These are phyloP conservation scores for Beauveria bassiana DNA, from an alignment of 2,329 filamentous ascomycete species.

Conservation along the genomic window DNA sequence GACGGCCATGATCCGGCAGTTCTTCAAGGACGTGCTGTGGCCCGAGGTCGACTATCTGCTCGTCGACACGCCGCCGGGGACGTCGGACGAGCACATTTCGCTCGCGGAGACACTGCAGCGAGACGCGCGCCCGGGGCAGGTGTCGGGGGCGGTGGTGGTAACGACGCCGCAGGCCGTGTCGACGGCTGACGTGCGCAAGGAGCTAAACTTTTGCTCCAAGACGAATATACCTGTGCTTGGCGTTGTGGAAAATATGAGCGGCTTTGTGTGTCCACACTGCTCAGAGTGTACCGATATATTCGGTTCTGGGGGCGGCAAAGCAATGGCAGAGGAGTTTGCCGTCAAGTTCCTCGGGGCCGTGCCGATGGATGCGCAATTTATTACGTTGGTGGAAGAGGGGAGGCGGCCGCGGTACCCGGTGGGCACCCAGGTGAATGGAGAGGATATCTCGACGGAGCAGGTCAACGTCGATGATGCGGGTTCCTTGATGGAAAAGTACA, in stretches of 20 bases:
- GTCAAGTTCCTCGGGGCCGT: conserved; percentile 81
- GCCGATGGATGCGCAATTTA: conserved; percentile 89
- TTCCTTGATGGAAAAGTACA: conserved; percentile 63
- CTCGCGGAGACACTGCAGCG: conserved; percentile 77
- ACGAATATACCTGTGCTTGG: conserved; percentile 73
- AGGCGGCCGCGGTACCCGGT: conserved; percentile 57
- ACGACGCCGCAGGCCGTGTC: conserved; percentile 94
- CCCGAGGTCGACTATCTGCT: conserved; percentile 80
- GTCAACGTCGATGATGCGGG: conserved; percentile 18
- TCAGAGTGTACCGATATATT: conserved; percentile 91
- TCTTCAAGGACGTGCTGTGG: conserved; percentile 88
- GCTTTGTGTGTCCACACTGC: conserved; percentile 74
- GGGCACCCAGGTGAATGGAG: conserved; percentile 55
- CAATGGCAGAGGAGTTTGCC: conserved; percentile 80
- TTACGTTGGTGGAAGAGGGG: conserved; percentile 73
- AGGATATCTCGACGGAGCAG: conserved; percentile 38
- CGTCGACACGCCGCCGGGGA: conserved; percentile 93
- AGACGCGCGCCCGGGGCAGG: conserved; percentile 54
- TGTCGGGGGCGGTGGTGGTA: conserved; percentile 85
- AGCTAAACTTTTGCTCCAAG: conserved; percentile 88
- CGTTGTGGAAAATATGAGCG: conserved; percentile 95
- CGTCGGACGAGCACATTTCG: conserved; percentile 94
- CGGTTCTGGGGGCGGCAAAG: conserved; percentile 77
- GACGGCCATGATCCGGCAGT: conserved; percentile 97
- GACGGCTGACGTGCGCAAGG: conserved; percentile 88